Base-by-base conservation (phyloP, 2,329 filamentous ascomycete species). In the Penicillium crustosum region DNA sequence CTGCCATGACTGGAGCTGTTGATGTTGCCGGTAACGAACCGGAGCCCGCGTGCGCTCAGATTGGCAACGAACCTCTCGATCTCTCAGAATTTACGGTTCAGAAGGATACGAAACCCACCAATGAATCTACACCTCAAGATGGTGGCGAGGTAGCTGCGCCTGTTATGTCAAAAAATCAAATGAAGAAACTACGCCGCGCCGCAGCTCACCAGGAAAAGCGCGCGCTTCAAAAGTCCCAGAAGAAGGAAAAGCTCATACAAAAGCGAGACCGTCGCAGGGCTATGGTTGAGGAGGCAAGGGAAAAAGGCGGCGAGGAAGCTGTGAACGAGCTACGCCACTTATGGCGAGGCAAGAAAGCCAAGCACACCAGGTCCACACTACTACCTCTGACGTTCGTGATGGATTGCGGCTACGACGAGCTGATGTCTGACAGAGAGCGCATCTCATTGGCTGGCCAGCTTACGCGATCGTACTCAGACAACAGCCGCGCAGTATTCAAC, bases 341-440 rank as follows among this genome's bases (percentile, higher is more conserved):
- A 51, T 65, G 68, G 57, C 58, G 64, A 45, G 55, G 64, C 39
- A 60, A 59, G 6, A 64, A 68, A 55, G 63, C 68, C 36, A 66
- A 68, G 50, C 63, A 67, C 41, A 65, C 63, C 53, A 74, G 67
- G 21, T 76, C 81, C 4, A 78, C 81, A 49, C 83, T 86, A 55
- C 82, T 95, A 0, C 92, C 93, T 2, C 78, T 97, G 23, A 85
- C 90, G 0, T 79, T 99, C 64, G 81, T 99, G 58, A 79, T 99
- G 61, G 94, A 99, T 78, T 97, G 93, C 76, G 87, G 90, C 64
- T 99, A 95, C 72, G 93, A 99, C 73, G 81, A 89, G 42, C 84
- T 93, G 70, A 99, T 99, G 94, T 82, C 82, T 50, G 89, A 93
- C 38, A 89, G 89, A 66, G 94, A 99, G 76, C 81, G 90, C 31